Conservation (phyloP, 768 basidiomycete species). For the Podaxis sp. region DNA sequence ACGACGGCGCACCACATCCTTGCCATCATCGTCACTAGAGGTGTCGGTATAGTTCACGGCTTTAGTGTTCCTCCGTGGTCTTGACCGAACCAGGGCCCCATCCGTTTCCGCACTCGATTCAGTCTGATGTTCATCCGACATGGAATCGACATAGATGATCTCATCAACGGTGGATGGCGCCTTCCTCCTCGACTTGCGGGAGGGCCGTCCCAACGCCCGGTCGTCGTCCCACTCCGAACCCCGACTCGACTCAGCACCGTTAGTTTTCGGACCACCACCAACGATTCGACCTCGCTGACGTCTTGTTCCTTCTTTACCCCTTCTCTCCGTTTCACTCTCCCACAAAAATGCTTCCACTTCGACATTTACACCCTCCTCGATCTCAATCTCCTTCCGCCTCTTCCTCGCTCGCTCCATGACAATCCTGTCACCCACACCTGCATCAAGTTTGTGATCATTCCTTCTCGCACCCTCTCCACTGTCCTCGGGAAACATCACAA, state of each 20-base stretch:
- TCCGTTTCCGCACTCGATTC: neutral
- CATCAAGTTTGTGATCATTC: constrained; percentile 19
- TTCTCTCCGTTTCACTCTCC: neutral
- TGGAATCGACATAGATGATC: neutral
- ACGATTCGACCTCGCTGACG: neutral
- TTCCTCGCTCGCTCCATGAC: constrained; percentile 51
- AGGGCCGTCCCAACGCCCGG: neutral
- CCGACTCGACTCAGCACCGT: neutral
- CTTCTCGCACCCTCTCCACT: constrained; percentile 32
- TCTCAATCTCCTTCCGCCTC: constrained; percentile 45
- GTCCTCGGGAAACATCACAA: constrained; percentile 77
- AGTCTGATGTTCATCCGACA: neutral
- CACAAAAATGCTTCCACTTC: constrained; percentile 10
- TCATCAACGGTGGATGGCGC: neutral
- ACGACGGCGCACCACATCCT: too few species aligned
- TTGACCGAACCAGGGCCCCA: neutral
- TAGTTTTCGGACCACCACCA: neutral
- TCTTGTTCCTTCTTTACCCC: constrained; percentile 7
- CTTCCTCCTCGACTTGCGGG: neutral
- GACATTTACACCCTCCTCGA: constrained; percentile 28
- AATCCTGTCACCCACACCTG: constrained; percentile 46
- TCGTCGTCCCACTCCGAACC: neutral
- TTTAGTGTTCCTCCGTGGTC: constrained; percentile 1
- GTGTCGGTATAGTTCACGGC: neutral
- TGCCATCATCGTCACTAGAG: neutral